phyloP scores from a whole-genome alignment of 2,329 filamentous ascomycete genomes.

The Hymenoscyphus occultus region DNA sequence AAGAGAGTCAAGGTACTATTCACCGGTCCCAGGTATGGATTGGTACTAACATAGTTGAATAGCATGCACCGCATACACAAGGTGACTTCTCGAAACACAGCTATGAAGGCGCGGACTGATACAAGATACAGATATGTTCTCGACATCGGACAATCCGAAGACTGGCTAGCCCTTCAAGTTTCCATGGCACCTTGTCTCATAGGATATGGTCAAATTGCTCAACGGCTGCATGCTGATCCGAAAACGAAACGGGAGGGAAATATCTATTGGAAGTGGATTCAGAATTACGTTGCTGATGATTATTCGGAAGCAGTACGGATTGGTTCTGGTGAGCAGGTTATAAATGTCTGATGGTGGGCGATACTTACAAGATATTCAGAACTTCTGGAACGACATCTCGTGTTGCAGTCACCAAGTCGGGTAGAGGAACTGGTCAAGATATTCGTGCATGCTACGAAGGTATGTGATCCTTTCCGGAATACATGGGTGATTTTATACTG shows the following conservation, averaged over 20 bases:
- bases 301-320: constrained; percentile 69
- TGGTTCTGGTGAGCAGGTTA: constrained; percentile 56
- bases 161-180: constrained; percentile 84
- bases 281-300: constrained; percentile 81
- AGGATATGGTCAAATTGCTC: constrained; percentile 81
- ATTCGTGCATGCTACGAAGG: constrained; percentile 84
- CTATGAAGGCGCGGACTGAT: not conserved
- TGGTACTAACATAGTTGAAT: constrained; percentile 15
- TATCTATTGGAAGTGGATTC: constrained; percentile 85
- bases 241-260: constrained; percentile 63
- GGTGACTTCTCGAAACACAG: constrained; percentile 23
- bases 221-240: constrained; percentile 62
- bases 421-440: constrained; percentile 82
- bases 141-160: constrained; percentile 81
- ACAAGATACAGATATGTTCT: constrained; percentile 66
- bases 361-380: constrained; percentile 43
- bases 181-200: constrained; percentile 82
- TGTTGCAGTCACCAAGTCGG: constrained; percentile 67
- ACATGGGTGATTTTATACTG: not conserved
- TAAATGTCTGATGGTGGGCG: not conserved
- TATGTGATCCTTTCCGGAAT: constrained; percentile 40
- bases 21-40: not conserved
- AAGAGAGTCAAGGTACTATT: constrained; percentile 67
- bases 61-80: constrained; percentile 78
- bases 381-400: constrained; percentile 71